Evolutionary conservation across 805 yeast species (phyloP).

Genomic region (Suhomyces prunicola): DNA sequence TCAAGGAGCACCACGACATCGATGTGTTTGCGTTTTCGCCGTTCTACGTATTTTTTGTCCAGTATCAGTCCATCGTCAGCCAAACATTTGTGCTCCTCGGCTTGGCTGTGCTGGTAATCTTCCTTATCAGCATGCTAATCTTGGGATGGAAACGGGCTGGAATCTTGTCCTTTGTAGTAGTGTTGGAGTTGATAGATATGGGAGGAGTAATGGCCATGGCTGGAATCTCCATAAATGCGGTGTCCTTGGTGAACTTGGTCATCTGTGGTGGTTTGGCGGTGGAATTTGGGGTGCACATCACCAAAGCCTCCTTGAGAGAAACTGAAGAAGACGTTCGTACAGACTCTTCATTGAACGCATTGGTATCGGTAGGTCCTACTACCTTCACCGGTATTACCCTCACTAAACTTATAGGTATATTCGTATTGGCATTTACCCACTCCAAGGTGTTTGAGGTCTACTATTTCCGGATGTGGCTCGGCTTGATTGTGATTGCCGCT

Average conservation of each 20-base stretch:
- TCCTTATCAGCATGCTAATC: conserved; percentile 50
- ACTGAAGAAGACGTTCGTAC: not conserved
- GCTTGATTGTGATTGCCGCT: conserved; percentile 72
- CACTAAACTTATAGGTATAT: conserved; percentile 85
- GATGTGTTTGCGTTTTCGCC: conserved; percentile 88
- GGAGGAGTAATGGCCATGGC: conserved; percentile 78
- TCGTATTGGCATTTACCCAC: conserved; percentile 79
- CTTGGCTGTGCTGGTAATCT: conserved; percentile 52
- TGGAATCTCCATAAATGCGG: conserved; percentile 80
- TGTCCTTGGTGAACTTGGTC: conserved; percentile 80
- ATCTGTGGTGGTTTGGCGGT: conserved; percentile 94
- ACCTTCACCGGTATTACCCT: conserved; percentile 87
- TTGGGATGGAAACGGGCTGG: conserved; percentile 66
- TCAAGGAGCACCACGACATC: conserved; percentile 39
- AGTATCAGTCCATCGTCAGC: conserved; percentile 65
- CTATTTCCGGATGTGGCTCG: conserved; percentile 93
- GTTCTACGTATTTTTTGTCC: conserved; percentile 89
- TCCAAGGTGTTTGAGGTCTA: conserved; percentile 88
- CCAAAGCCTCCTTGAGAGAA: conserved; percentile 46
- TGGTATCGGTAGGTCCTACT: conserved; percentile 81
- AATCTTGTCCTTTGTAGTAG: conserved; percentile 55
- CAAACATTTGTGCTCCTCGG: conserved; percentile 54
- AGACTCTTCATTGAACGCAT: conserved; percentile 48
- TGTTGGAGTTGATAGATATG: conserved; percentile 64
- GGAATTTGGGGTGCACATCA: conserved; percentile 87